Evolutionary conservation across 2,329 filamentous ascomycete genomes (phyloP), one percentile per base, ranked within the genome.

Genomic region (Cercospora canescens): DNA sequence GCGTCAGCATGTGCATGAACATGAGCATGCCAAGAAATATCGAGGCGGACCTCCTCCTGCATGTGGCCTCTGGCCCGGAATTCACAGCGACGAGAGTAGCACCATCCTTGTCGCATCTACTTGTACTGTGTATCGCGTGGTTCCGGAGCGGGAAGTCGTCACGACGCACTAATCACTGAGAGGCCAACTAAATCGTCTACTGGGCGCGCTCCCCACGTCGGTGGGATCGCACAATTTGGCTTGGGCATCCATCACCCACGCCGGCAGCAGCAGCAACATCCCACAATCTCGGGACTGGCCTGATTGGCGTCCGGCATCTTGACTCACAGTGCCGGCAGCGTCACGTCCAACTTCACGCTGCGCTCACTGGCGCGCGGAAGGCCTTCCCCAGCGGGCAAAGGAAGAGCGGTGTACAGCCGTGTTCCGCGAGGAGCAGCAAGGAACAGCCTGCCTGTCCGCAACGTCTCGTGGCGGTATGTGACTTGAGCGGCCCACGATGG

Each of bases 311-410:
- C 63, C 62, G 61, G 64, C 61, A 69, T 66, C 34, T 50, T 66
- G 67, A 64, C 61, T 66, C 61, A 41, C 63, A 66, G 61, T 68
- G 58, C 67, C 67, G 67, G 66, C 66, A 66, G 67, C 50, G 24
- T 50, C 50, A 60, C 64, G 50, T 60, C 64, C 57, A 68, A 12
- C 61, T 35, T 63, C 67, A 68, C 64, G 57, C 50, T 18, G 50
- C 37, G 24, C 56, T 64, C 64, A 48, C 61, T 66, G 56, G 63
- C 60, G 56, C 67, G 60, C 57, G 63, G 63, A 39, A 62, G 32
- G 48, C 34, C 62, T 54, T 60, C 62, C 56, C 54, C 48, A 58
- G 62, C 45, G 52, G 60, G 65, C 55, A 39, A 45, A 59, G 45
- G 62, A 63, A 57, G 54, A 57, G 62, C 60, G 56, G 62, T 67